phyloP scores from a whole-genome alignment of 176 grass and related monocot genomes.

The Oryza meridionalis region DNA sequence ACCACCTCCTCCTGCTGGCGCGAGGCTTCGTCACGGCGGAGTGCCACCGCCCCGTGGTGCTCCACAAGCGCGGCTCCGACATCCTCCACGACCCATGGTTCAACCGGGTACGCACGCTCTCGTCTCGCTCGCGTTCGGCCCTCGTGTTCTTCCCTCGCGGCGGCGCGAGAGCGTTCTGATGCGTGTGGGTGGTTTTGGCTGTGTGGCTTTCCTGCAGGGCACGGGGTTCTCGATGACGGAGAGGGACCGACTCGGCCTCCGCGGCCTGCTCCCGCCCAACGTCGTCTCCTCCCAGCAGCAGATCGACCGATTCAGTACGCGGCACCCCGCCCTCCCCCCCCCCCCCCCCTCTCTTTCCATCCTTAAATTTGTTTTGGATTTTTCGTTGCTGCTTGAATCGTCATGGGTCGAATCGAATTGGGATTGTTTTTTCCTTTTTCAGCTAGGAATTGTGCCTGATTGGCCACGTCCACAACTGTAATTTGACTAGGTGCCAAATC shows the following conservation, averaged over 20 bases:
- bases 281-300: constrained; percentile 80
- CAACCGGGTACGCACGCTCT: constrained; percentile 60
- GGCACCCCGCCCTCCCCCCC: background rate
- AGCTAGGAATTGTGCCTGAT: background rate
- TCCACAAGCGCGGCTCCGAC: constrained; percentile 88
- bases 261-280: constrained; percentile 94
- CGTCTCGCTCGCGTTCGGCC: background rate
- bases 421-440: background rate
- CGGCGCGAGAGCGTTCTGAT: background rate
- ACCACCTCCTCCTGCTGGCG: constrained; percentile 29
- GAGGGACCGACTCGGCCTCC: constrained; percentile 89
- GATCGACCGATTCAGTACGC: constrained; percentile 95
- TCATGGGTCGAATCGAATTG: background rate
- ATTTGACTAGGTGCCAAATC: background rate
- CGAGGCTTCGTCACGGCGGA: constrained; percentile 68
- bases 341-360: background rate
- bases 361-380: background rate
- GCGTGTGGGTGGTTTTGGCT: background rate
- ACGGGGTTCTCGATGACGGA: constrained; percentile 94
- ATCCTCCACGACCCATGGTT: constrained; percentile 98
- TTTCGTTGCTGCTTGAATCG: background rate
- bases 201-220: constrained; percentile 49
- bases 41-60: constrained; percentile 79
- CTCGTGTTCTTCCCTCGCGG: background rate
- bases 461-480: background rate